A percentile compares a stretch with the other conserved stretches of the same genome.
Conservation (phyloP, 2,329 filamentous ascomycete genomes). For the Chrysoporthe deuterocubensis region DNA sequence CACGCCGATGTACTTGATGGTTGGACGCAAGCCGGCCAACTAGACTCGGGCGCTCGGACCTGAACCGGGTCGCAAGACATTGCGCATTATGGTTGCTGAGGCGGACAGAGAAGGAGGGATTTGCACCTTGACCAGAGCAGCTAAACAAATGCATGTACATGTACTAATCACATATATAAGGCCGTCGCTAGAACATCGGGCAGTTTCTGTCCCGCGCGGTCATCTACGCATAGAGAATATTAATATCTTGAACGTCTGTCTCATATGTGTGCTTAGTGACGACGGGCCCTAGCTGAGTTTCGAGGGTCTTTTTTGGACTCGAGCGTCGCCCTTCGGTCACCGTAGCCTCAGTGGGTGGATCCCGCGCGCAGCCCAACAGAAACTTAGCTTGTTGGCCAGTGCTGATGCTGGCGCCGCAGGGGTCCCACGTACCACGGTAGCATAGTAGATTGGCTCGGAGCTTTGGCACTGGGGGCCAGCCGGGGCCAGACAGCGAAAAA, state of each 20-base stretch:
- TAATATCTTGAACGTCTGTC: background rate
- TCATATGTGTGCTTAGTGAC: background rate
- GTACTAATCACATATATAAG: conserved; percentile 9
- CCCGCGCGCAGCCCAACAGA: conserved; percentile 24
- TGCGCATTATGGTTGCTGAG: background rate
- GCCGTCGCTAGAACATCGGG: background rate
- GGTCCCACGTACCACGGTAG: conserved; percentile 12
- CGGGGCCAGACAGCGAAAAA: conserved; percentile 15
- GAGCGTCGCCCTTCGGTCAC: conserved; percentile 21
- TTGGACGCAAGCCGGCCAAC: conserved; percentile 77
- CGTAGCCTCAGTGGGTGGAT: conserved; percentile 17
- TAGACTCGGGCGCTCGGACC: conserved; percentile 31
- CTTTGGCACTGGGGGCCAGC: conserved; percentile 11
- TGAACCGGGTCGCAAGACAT: background rate
- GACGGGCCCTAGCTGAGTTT: background rate
- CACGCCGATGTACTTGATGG: conserved; percentile 98
- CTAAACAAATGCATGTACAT: background rate
- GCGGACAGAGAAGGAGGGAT: background rate
- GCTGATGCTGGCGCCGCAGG: conserved; percentile 19
- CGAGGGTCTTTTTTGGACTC: background rate
- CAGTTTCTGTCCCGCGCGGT: background rate
- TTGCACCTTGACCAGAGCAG: background rate
- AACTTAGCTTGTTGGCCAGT: conserved; percentile 26
- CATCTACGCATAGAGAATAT: background rate
- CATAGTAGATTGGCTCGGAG: conserved; percentile 23